phyloP scores from a whole-genome alignment of 148 eudicot species.

The Persicaria maculosa region DNA sequence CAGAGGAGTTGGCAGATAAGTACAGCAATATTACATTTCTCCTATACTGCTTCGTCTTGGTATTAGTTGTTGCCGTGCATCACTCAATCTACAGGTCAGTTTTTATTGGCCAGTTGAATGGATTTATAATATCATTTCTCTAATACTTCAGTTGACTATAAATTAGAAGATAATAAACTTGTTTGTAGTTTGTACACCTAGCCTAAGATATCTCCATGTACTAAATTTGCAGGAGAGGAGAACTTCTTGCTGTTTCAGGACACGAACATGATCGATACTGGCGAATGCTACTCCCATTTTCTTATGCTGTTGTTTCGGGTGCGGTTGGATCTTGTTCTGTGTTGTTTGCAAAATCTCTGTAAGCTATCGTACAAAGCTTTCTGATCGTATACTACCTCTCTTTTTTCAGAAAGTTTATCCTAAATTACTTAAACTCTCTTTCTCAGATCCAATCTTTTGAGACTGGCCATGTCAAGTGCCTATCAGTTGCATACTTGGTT shows the following conservation, averaged over 20 bases:
- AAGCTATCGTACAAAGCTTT: slow-evolving; percentile 15
- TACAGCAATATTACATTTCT: slow-evolving; percentile 73
- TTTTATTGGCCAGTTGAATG: not conserved
- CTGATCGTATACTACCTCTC: not conserved
- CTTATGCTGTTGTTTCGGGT: slow-evolving; percentile 90
- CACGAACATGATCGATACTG: slow-evolving; percentile 58
- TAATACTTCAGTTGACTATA: not conserved
- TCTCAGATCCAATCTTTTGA: slow-evolving; percentile 83
- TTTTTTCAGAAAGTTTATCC: not conserved
- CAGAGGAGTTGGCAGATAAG: slow-evolving; percentile 90
- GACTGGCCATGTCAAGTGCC: slow-evolving; percentile 79
- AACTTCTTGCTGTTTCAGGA: slow-evolving; percentile 50
- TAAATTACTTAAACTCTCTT: slow-evolving; percentile 9
- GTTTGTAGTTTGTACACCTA: not conserved
- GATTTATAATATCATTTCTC: not conserved
- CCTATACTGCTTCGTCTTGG: slow-evolving; percentile 70
- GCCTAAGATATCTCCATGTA: not conserved
- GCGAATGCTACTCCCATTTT: slow-evolving; percentile 86
- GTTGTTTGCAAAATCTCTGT: slow-evolving; percentile 94
- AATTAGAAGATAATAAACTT: not conserved
- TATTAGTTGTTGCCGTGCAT: slow-evolving; percentile 58
- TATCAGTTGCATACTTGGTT: slow-evolving; percentile 86
- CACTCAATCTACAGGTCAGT: slow-evolving; percentile 83
- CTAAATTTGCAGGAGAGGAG: slow-evolving; percentile 70
- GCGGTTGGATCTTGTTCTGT: slow-evolving; percentile 98